Conservation (phyloP, 768 basidiomycete genomes). For the Tubosaeta sp. region DNA sequence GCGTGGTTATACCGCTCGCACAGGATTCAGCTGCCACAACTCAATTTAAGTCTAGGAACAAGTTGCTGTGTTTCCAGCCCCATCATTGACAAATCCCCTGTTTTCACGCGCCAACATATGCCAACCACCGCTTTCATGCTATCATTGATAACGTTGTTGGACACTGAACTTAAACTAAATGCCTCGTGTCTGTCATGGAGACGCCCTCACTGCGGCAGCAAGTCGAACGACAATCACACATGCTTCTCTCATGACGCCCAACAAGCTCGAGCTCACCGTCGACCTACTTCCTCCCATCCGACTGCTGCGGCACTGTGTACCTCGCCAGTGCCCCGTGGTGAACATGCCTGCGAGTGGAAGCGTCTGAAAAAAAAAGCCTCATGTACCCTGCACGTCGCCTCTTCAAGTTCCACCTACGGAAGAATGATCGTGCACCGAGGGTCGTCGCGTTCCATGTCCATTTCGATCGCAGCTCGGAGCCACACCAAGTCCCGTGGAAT, state of each 20-base stretch:
- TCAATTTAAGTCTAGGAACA: not conserved
- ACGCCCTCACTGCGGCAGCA: not conserved
- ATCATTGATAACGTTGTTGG: not conserved
- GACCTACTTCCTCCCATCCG: not conserved
- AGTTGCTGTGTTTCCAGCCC: not conserved
- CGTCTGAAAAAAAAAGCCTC: slow-evolving; percentile 5
- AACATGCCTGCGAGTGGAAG: slow-evolving; percentile 1
- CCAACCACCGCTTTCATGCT: too few relatives aligned
- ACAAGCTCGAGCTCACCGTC: not conserved
- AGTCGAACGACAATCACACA: too few relatives aligned
- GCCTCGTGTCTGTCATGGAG: not conserved
- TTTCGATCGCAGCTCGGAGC: not conserved
- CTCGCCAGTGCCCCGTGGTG: not conserved
- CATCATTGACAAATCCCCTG: not conserved
- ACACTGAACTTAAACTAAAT: not conserved
- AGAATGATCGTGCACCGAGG: not conserved
- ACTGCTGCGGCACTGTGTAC: not conserved
- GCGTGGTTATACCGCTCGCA: not conserved
- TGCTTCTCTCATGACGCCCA: not conserved
- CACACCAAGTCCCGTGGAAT: not conserved
- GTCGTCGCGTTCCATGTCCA: too few relatives aligned
- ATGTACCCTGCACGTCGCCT: not conserved
- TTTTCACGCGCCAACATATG: not conserved
- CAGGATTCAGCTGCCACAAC: slow-evolving; percentile 3
- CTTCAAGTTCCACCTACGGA: not conserved